Percentiles rank a stretch among this genome's conserved stretches.
Evolutionary conservation across 2,329 filamentous ascomycete genomes (phyloP).

Genomic region (Xylariomycetidae sp.): DNA sequence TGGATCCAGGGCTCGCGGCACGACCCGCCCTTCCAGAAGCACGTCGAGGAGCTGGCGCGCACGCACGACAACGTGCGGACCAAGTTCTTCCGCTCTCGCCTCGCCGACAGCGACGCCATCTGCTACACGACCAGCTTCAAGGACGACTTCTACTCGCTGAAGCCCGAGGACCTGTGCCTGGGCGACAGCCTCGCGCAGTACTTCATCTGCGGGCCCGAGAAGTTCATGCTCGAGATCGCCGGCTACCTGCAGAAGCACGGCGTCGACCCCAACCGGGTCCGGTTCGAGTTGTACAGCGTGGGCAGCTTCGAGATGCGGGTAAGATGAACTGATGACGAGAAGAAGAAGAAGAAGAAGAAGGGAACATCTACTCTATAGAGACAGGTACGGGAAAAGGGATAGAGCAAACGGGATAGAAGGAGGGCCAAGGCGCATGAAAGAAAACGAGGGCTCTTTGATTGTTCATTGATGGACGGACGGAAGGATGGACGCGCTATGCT

Average conservation of each 20-base stretch:
- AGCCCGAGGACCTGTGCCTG: constrained; percentile 39
- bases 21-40: constrained; percentile 46
- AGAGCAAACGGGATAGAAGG: too few species aligned
- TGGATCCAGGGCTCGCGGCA: constrained; percentile 54
- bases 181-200: constrained; percentile 42
- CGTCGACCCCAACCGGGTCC: constrained; percentile 14
- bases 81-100: constrained; percentile 45
- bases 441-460: too few species aligned
- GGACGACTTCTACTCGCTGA: constrained; percentile 41
- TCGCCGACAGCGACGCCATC: constrained; percentile 40
- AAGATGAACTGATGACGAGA: too few species aligned
- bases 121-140: constrained; percentile 38
- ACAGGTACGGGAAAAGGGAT: too few species aligned
- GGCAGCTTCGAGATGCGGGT: constrained; percentile 24
- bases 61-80: constrained; percentile 30
- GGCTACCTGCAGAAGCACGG: constrained; percentile 15
- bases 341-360: too few species aligned
- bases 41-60: constrained; percentile 39
- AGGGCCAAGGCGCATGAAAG: too few species aligned
- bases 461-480: too few species aligned
- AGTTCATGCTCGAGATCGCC: constrained; percentile 46
- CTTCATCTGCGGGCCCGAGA: constrained; percentile 48
- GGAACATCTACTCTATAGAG: too few species aligned
- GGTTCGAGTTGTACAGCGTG: constrained; percentile 22
- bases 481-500: too few species aligned